Conservation (phyloP, 768 basidiomycete species). For the Naganishia kalamii region DNA sequence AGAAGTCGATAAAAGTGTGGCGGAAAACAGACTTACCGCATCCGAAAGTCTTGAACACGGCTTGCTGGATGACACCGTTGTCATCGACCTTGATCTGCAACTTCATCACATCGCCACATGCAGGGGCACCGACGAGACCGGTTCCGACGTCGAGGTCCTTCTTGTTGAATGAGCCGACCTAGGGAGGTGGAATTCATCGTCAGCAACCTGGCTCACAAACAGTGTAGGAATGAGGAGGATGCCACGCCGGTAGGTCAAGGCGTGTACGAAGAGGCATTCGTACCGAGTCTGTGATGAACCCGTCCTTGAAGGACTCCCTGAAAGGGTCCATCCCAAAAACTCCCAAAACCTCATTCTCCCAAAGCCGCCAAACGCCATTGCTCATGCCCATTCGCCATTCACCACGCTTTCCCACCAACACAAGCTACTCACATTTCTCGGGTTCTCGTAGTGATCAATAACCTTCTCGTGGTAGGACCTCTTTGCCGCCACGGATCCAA, state of each 20-base stretch:
- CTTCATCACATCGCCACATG: constrained; percentile 98
- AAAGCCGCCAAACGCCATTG: too few species aligned
- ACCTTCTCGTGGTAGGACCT: constrained; percentile 93
- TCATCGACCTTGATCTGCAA: constrained; percentile 97
- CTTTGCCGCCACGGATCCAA: constrained; percentile 31
- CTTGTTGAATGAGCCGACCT: constrained; percentile 97
- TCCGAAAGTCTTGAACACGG: constrained; percentile 99
- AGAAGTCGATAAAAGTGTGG: constrained; percentile 3
- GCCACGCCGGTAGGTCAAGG: not conserved
- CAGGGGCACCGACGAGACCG: constrained; percentile 90
- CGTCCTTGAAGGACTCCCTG: too few species aligned
- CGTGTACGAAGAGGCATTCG: not conserved
- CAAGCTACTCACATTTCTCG: constrained; percentile 72
- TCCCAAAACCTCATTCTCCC: too few species aligned
- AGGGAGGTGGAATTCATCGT: not conserved
- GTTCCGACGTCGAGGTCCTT: constrained; percentile 86
- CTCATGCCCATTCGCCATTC: not conserved
- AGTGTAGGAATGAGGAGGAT: not conserved
- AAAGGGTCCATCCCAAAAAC: too few species aligned
- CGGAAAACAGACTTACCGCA: constrained; percentile 64
- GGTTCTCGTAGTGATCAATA: constrained; percentile 80
- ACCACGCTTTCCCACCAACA: not conserved
- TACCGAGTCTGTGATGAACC: too few species aligned
- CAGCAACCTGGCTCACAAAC: too few species aligned
- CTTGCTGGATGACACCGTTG: constrained; percentile 78